A percentile compares a stretch with the other conserved stretches of the same genome.
These are phyloP conservation scores for Apodospora peruviana DNA, from an alignment of 495 filamentous ascomycete genomes.

Conservation along the genomic window DNA sequence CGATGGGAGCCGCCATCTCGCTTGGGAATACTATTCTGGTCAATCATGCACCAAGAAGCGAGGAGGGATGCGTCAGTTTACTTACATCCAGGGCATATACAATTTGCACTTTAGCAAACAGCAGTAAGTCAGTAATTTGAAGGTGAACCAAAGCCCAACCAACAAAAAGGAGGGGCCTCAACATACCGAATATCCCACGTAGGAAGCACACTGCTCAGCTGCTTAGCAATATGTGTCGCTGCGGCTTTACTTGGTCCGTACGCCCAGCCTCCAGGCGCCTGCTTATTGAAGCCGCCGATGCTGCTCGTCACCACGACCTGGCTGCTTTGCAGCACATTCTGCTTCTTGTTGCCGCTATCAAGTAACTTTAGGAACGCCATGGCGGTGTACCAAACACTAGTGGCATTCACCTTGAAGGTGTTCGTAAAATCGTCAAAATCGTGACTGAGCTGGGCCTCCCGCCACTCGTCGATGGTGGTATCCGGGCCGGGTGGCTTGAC, in stretches of 20 bases:
- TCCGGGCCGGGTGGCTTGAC: slow-evolving; percentile 22
- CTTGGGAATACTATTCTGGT: slow-evolving; percentile 50
- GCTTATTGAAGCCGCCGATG: slow-evolving; percentile 56
- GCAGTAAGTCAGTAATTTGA: slow-evolving; percentile 27
- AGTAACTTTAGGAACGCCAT: slow-evolving; percentile 61
- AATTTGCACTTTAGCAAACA: slow-evolving; percentile 44
- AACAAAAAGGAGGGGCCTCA: background rate
- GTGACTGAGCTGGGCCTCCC: slow-evolving; percentile 44
- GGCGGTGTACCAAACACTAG: slow-evolving; percentile 56
- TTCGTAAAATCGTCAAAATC: slow-evolving; percentile 53
- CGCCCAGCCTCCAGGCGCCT: slow-evolving; percentile 50
- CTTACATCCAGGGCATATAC: slow-evolving; percentile 63
- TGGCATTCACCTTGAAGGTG: slow-evolving; percentile 56
- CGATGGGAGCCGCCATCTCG: slow-evolving; percentile 54
- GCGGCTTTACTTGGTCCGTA: slow-evolving; percentile 61
- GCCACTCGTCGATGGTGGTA: slow-evolving; percentile 45
- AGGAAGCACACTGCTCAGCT: slow-evolving; percentile 46
- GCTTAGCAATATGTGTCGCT: slow-evolving; percentile 59
- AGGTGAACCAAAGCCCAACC: too few relatives aligned
- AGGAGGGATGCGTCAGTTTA: too few relatives aligned
- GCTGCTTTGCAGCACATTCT: slow-evolving; percentile 44
- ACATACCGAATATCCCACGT: slow-evolving; percentile 52
- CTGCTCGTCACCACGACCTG: slow-evolving; percentile 61
- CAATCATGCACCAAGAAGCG: background rate
- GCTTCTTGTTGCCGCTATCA: slow-evolving; percentile 54